Base-by-base conservation (phyloP, 2,329 filamentous ascomycete genomes). In the Cyclaneusma minus region DNA sequence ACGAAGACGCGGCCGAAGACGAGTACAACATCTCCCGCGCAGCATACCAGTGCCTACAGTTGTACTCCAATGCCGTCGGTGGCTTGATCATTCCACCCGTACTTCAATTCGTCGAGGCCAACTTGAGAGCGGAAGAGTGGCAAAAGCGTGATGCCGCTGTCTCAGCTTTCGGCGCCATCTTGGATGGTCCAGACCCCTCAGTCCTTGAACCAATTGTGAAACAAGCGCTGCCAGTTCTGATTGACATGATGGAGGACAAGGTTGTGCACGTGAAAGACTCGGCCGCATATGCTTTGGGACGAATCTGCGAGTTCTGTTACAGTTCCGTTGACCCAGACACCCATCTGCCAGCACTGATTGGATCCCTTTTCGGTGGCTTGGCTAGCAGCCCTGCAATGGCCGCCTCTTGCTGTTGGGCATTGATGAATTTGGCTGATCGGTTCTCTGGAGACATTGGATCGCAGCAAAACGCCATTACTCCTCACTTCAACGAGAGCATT, bases 11-110 rank as follows among this genome's bases (percentile, higher is more conserved):
- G 22, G 64, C 75, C 24, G 89, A 98, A 45, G 87, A 95, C 47
- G 89, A 98, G 55, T 98, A 98, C 65, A 95, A 98, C 58, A 67
- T 91, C 36, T 83, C 87, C 26, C 79, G 87, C 39, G 89, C 89
- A 25, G 79, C 89, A 22, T 98, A 98, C 55, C 89, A 98, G 58
- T 93, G 85, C 53, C 60, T 98, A 42, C 83, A 92, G 55, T 74
- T 98, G 30, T 98, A 93, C 55, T 74, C 89, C 22, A 85, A 94
- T 60, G 83, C 84, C 35, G 84, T 95, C 14, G 80, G 79, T 29
- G 72, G 73, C 23, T 72, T 77, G 37, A 76, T 95, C 37, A 85
- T 95, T 33, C 69, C 73, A 23, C 78, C 83, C 6, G 87, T 98
- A 16, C 71, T 98, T 30, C 57, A 68, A 32, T 98, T 95, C 46